A percentile compares a stretch with the other conserved stretches of the same genome.
Conservation (phyloP, 225 moss, liverwort and hornwort species). For the Marchantia paleacea region DNA sequence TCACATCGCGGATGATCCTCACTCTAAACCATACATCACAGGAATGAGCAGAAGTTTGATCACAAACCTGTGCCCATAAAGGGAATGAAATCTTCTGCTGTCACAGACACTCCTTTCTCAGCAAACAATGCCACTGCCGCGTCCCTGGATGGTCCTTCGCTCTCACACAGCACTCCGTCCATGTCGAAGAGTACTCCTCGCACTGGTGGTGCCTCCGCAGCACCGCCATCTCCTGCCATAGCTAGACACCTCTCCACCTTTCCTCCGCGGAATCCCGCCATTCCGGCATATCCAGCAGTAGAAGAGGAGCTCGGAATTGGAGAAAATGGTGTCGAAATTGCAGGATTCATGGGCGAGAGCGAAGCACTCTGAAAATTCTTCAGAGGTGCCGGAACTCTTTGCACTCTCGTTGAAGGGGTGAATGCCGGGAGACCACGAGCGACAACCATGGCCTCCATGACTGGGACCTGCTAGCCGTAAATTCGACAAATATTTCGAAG, state of each 20-base stretch:
- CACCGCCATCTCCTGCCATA: slow-evolving; percentile 2
- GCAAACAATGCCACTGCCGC: slow-evolving; percentile 68
- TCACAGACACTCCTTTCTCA: slow-evolving; percentile 62
- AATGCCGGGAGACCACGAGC: slow-evolving; percentile 17
- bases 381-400: neutral
- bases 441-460: slow-evolving; percentile 23
- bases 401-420: neutral
- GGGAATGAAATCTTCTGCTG: slow-evolving; percentile 66
- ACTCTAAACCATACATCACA: neutral
- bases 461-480: neutral
- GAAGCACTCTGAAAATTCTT: neutral
- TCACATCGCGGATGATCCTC: too few relatives aligned
- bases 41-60: neutral
- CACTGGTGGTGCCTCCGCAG: slow-evolving; percentile 33
- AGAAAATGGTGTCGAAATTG: slow-evolving; percentile 4
- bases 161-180: slow-evolving; percentile 94
- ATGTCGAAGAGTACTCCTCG: slow-evolving; percentile 92
- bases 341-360: neutral
- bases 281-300: neutral
- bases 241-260: slow-evolving; percentile 16
- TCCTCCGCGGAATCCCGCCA: slow-evolving; percentile 1
- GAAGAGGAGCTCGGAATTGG: neutral
- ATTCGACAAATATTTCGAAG: neutral
- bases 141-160: slow-evolving; percentile 70
- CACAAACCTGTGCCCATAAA: slow-evolving; percentile 85